A percentile compares a stretch with the other conserved stretches of the same genome.
Conservation (phyloP, 805 yeast species). For the Candida ulmi region DNA sequence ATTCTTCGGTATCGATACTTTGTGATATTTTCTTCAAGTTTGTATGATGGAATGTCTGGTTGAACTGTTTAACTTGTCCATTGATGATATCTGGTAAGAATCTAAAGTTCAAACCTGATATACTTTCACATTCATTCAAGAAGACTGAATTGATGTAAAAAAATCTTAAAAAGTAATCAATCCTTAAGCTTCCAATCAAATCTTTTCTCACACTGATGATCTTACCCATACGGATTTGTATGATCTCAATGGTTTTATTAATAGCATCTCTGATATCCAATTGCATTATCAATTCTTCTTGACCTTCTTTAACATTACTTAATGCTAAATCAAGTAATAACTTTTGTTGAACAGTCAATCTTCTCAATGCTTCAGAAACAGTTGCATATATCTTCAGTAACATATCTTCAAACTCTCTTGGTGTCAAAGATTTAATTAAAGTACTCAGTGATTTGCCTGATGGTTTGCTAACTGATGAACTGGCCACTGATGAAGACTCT, state of each 20-base stretch:
- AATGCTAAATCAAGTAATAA: conserved; percentile 66
- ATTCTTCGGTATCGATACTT: conserved; percentile 60
- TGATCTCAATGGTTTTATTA: conserved; percentile 58
- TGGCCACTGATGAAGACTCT: conserved; percentile 5
- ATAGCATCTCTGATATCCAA: conserved; percentile 65
- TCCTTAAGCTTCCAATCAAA: conserved; percentile 51
- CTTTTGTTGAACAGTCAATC: conserved; percentile 76
- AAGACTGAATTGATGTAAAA: conserved; percentile 65
- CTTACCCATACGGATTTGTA: conserved; percentile 74
- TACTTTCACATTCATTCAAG: conserved; percentile 75
- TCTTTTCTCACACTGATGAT: conserved; percentile 74
- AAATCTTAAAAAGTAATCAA: conserved; percentile 59
- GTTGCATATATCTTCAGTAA: conserved; percentile 52
- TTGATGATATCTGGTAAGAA: conserved; percentile 64
- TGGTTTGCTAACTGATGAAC: conserved; percentile 13
- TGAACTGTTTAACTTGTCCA: conserved; percentile 59
- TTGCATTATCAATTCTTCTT: conserved; percentile 40
- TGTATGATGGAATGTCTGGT: conserved; percentile 47
- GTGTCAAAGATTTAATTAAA: conserved; percentile 58
- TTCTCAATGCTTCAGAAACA: conserved; percentile 65
- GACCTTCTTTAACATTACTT: conserved; percentile 28
- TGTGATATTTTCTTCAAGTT: conserved; percentile 40
- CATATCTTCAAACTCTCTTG: conserved; percentile 73
- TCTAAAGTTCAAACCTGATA: conserved; percentile 55
- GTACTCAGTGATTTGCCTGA: conserved; percentile 30